These are phyloP conservation scores for Mycoemilia scoparia DNA, from an alignment of 192 early-diverging fungal species.

Conservation along the genomic window DNA sequence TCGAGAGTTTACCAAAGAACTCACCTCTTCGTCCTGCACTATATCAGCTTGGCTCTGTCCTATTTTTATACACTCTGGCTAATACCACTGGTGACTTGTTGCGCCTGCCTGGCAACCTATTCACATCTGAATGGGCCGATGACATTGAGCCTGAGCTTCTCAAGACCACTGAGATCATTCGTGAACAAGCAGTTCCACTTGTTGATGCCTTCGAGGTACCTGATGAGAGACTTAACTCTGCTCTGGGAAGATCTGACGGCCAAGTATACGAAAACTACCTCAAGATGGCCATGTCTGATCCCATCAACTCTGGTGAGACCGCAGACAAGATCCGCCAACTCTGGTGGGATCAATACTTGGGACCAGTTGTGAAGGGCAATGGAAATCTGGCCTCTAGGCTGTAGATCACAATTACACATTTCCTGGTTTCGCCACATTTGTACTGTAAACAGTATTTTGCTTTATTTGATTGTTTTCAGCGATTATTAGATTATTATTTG, in stretches of 20 bases:
- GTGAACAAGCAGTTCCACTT: conserved; percentile 57
- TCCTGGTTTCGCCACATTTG: no score
- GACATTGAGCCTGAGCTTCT: conserved; percentile 34
- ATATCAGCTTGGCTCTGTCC: conserved; percentile 21
- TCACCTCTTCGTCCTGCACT: conserved; percentile 17
- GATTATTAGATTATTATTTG: no score
- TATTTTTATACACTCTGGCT: conserved; percentile 48
- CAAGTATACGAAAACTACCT: conserved; percentile 63
- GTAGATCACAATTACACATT: no score
- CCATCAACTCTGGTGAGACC: conserved; percentile 36
- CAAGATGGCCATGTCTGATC: conserved; percentile 54
- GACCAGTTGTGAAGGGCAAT: conserved; percentile 12
- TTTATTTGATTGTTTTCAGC: no score
- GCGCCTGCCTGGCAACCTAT: conserved; percentile 39
- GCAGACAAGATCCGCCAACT: conserved; percentile 12
- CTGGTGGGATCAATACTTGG: conserved; percentile 25
- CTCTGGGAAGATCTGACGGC: conserved; percentile 58
- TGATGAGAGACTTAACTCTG: conserved; percentile 58
- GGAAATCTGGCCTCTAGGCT: no score
- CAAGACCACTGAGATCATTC: conserved; percentile 37
- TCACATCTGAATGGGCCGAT: conserved; percentile 29
- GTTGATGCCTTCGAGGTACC: conserved; percentile 64
- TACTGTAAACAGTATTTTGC: no score
- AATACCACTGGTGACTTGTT: conserved; percentile 34
- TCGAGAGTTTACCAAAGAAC: conserved; percentile 12